These are phyloP conservation scores for Pleurotus pulmonarius DNA, from an alignment of 768 basidiomycete genomes.

Conservation along the genomic window DNA sequence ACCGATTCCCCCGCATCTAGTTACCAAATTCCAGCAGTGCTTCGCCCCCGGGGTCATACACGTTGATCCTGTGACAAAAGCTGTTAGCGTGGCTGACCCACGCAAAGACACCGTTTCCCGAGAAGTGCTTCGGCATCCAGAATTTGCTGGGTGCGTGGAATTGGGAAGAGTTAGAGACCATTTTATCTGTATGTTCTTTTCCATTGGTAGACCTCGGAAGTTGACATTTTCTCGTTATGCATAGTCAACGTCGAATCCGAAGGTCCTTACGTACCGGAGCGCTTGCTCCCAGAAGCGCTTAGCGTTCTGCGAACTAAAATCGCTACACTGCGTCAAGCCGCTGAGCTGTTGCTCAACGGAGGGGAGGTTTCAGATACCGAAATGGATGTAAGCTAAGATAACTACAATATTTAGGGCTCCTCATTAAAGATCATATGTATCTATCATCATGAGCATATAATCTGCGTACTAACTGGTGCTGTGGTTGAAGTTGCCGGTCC, in stretches of 20 bases:
- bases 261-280: conserved; percentile 82
- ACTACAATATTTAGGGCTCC: too few relatives aligned
- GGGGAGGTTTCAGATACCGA: conserved; percentile 40
- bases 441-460: too few relatives aligned
- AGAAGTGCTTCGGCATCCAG: conserved; percentile 88
- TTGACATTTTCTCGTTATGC: neutral
- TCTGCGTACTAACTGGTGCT: too few relatives aligned
- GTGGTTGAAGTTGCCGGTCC: too few relatives aligned
- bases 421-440: too few relatives aligned
- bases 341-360: conserved; percentile 51
- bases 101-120: conserved; percentile 87
- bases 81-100: conserved; percentile 54
- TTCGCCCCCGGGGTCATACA: conserved; percentile 83
- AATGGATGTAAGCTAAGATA: conserved; percentile 35
- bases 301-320: conserved; percentile 83
- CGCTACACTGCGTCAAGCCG: conserved; percentile 50
- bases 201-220: neutral
- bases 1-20: conserved; percentile 71
- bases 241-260: conserved; percentile 89
- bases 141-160: conserved; percentile 82
- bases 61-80: conserved; percentile 52
- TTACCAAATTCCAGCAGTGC: conserved; percentile 80
- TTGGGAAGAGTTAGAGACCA: conserved; percentile 85
- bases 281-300: conserved; percentile 77
- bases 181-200: conserved; percentile 74